A percentile compares a stretch with the other conserved stretches of the same genome.
These are phyloP conservation scores for Lodderomyces theae DNA, from an alignment of 1,139 yeast species.

Conservation along the genomic window DNA sequence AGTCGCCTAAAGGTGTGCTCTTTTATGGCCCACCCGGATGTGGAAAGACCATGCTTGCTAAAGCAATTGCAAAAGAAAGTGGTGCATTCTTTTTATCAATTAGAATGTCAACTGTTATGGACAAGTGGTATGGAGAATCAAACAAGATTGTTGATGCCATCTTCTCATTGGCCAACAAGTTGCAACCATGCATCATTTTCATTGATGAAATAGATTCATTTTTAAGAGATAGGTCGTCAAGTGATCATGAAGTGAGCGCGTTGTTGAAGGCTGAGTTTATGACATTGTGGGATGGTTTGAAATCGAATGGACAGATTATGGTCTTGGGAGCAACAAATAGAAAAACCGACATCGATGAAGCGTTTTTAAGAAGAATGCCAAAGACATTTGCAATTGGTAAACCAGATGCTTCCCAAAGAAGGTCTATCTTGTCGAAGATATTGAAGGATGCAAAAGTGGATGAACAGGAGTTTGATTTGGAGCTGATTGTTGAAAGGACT, in stretches of 20 bases:
- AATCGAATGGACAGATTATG: slow-evolving; percentile 72
- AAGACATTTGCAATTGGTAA: slow-evolving; percentile 78
- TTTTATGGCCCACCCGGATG: slow-evolving; percentile 98
- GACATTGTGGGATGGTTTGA: slow-evolving; percentile 96
- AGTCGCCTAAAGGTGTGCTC: slow-evolving; percentile 92
- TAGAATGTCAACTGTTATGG: slow-evolving; percentile 93
- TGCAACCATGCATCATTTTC: slow-evolving; percentile 92
- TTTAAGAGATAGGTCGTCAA: slow-evolving; percentile 76
- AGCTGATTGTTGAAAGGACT: slow-evolving; percentile 59
- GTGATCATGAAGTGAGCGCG: slow-evolving; percentile 95
- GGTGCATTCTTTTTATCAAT: slow-evolving; percentile 91
- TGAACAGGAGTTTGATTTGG: slow-evolving; percentile 55
- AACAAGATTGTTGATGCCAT: slow-evolving; percentile 93
- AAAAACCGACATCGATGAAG: slow-evolving; percentile 86
- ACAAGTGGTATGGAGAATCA: slow-evolving; percentile 97
- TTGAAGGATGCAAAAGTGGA: slow-evolving; percentile 64
- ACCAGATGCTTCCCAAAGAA: slow-evolving; percentile 70
- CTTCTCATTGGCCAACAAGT: slow-evolving; percentile 82
- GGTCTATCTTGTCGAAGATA: slow-evolving; percentile 63
- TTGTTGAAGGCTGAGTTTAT: slow-evolving; percentile 94
- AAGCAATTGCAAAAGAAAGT: slow-evolving; percentile 89
- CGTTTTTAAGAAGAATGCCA: slow-evolving; percentile 90
- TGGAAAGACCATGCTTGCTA: slow-evolving; percentile 96
- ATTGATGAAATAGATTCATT: slow-evolving; percentile 97
- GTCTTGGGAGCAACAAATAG: slow-evolving; percentile 96